These are phyloP conservation scores for Panellus pusillus DNA, from an alignment of 768 basidiomycete genomes.

Conservation along the genomic window DNA sequence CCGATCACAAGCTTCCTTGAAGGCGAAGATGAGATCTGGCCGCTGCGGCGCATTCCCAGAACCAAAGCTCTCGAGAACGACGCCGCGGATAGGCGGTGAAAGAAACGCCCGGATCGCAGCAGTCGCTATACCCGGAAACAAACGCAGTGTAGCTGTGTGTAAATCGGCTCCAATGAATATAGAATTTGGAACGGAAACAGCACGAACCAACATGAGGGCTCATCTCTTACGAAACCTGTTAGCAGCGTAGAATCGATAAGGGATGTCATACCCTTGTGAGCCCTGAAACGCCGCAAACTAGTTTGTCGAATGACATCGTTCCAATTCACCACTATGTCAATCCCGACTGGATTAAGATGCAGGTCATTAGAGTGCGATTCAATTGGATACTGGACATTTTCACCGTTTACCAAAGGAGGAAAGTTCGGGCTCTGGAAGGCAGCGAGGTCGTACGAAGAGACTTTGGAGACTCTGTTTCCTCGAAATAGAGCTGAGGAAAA, in stretches of 20 bases:
- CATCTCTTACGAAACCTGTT: constrained; percentile 54
- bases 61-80: constrained; percentile 90
- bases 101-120: constrained; percentile 77
- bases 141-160: constrained; percentile 68
- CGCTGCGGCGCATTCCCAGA: constrained; percentile 91
- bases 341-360: constrained; percentile 59
- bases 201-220: constrained; percentile 75
- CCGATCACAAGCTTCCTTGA: constrained; percentile 79
- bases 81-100: constrained; percentile 70
- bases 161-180: constrained; percentile 15
- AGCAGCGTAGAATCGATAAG: not conserved
- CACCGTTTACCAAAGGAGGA: constrained; percentile 77
- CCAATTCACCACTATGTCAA: constrained; percentile 90
- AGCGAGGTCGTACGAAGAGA: constrained; percentile 78
- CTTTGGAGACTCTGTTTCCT: constrained; percentile 82
- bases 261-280: constrained; percentile 63
- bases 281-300: constrained; percentile 72
- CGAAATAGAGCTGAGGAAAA: constrained; percentile 57
- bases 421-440: constrained; percentile 89
- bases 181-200: not conserved
- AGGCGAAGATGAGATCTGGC: constrained; percentile 67
- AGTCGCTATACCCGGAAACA: constrained; percentile 86
- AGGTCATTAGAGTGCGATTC: constrained; percentile 8
- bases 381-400: not conserved
- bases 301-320: constrained; percentile 83